Evolutionary conservation across 805 yeast species (phyloP), one percentile per base, ranked within the genome.

Genomic region (Zygosaccharomyces pseudorouxii): DNA sequence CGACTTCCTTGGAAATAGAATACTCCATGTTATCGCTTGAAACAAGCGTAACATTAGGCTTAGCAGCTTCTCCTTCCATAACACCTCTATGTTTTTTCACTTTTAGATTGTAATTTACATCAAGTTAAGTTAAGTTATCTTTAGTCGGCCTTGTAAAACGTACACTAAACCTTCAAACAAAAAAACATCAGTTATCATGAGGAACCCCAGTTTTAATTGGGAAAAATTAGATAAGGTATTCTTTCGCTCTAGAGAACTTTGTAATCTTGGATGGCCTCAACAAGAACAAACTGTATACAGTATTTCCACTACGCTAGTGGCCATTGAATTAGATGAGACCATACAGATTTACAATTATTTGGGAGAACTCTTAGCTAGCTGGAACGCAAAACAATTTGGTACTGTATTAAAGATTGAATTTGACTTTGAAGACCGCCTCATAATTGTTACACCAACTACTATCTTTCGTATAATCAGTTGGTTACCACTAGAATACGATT

Each of bases 1-100:
- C 97, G 0, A 89, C 90, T 22, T 86, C 90, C 47, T 80, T 76
- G 12, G 81, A 63, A 1, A 90, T 69, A 18, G 80, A 71, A 58
- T 78, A 84, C 51, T 74, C 78, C 59, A 76, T 79, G 5, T 82
- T 81, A 57, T 89, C 96, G 7, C 82, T 75, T 1, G 96, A 86
- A 1, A 86, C 77, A 31, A 92, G 70, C 6, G 84, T 82, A 7
- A 89, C 80, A 58, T 70, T 41, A 14, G 43, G 79, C 51, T 41
- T 48, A n/a, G 4, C 14, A 11, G 2, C 16, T 20, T 29, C 31
- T 20, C 14, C 31, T 22, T 23, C 20, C n/a, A 11, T 33, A 14
- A 9, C 19, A 19, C 14, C 25, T 31, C 38, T 20, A 12, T 9
- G 5, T 11, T 27, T 45, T 16, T 16, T 33, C 20, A 33, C 37